Conservation (phyloP, 306 rosid species). For the Malus orientalis region DNA sequence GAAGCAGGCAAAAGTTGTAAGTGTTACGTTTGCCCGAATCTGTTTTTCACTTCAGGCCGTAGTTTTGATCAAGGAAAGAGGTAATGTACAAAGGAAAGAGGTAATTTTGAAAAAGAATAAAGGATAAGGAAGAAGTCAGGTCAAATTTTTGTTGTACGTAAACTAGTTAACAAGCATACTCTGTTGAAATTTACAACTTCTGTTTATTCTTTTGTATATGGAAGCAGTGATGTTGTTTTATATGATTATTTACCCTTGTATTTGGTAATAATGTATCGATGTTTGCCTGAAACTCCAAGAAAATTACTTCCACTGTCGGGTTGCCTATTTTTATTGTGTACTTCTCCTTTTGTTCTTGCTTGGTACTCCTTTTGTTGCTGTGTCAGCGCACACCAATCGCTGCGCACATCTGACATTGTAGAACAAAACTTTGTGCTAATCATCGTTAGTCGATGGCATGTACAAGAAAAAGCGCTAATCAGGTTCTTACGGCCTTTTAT, state of each 20-base stretch:
- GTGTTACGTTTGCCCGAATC: slow-evolving; percentile 10
- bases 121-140: not conserved
- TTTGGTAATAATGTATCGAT: not conserved
- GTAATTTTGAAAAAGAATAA: not conserved
- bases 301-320: not conserved
- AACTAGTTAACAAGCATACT: slow-evolving; percentile 16
- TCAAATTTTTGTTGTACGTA: slow-evolving; percentile 17
- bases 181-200: slow-evolving; percentile 8
- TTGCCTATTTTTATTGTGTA: not conserved
- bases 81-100: slow-evolving; percentile 8
- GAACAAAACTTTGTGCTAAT: not conserved
- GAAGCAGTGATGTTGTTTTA: slow-evolving; percentile 21
- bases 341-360: not conserved
- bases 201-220: slow-evolving; percentile 52
- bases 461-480: not conserved
- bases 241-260: slow-evolving; percentile 2
- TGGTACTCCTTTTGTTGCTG: not conserved
- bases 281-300: not conserved
- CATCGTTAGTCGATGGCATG: not conserved
- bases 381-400: not conserved
- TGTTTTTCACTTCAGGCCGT: slow-evolving; percentile 28
- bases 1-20: slow-evolving; percentile 15
- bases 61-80: slow-evolving; percentile 35
- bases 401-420: not conserved
- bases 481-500: not conserved